Percentiles rank a stretch among this genome's conserved stretches.
These are phyloP conservation scores for Kentomonas sorsogonicus DNA, from an alignment of 208 protist genomes.

Conservation along the genomic window DNA sequence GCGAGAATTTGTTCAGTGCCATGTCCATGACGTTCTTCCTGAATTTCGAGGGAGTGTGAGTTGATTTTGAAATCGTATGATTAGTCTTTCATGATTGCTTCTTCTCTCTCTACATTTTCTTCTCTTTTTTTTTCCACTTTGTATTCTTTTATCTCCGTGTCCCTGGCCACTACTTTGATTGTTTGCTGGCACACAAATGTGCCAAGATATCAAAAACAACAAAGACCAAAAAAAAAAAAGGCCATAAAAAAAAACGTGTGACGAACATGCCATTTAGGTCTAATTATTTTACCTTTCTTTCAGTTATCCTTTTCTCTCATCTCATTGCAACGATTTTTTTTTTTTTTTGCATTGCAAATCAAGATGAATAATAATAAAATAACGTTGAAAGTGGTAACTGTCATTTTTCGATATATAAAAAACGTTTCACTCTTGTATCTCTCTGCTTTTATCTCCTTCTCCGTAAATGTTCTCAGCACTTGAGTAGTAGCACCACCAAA, in stretches of 20 bases:
- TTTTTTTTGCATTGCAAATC: too few species aligned
- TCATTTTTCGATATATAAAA: too few species aligned
- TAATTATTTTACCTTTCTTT: too few species aligned
- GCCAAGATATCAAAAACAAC: not conserved
- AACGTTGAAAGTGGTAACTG: too few species aligned
- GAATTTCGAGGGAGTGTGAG: not conserved
- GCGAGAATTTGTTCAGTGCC: constrained; percentile 21
- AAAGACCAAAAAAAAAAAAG: constrained; percentile 5
- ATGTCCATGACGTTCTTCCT: not conserved
- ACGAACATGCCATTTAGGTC: too few species aligned
- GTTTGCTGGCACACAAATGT: not conserved
- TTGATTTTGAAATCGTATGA: not conserved
- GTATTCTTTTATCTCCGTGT: not conserved
- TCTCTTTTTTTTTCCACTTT: not conserved
- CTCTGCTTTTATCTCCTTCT: too few species aligned
- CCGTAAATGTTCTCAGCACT: too few species aligned
- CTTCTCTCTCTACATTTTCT: constrained; percentile 7
- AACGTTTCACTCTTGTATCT: too few species aligned
- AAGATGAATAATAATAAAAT: too few species aligned
- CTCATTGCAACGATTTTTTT: too few species aligned
- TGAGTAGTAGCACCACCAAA: too few species aligned
- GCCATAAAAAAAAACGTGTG: too few species aligned
- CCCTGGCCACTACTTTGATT: not conserved
- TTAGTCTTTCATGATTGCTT: constrained; percentile 10
- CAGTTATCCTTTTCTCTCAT: not conserved